Evolutionary conservation across 2,329 filamentous ascomycete species (phyloP), one percentile per base, ranked within the genome.

Genomic region (Chaetomiaceae sp.): DNA sequence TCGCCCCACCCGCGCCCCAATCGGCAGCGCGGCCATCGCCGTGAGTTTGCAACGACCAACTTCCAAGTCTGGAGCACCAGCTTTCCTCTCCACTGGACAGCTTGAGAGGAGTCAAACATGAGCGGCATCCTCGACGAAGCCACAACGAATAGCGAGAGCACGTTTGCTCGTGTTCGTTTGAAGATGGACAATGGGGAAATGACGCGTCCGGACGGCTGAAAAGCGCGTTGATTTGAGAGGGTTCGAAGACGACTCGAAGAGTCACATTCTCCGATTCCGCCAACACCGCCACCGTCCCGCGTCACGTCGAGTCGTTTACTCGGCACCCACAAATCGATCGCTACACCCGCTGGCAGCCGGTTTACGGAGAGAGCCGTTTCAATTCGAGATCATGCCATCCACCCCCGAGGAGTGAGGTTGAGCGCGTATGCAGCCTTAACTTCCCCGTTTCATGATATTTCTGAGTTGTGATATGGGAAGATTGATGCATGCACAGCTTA

Each of bases 391-490:
- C 23, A 53, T 47, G 29, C 29, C 45, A 46, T 47, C 34, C 34
- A 20, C 36, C 27, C 4, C 31, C 12, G 22, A 37, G 4, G 20
- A 33, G 2, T 14, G 27, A 29, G 29, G 44, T 48, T 34, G 33
- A 34, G 38, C 45, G 31, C 36, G 40, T 38, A 50, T 46, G 42
- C 44, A 48, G 17, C 19, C 34, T 43, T 29, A 25, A 29, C 43
- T 36, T 49, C 17, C 23, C 34, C 22, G 27, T 39, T 22, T 43
- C 49, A 15, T 29, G 15, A 33, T 4, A 12, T 17, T 39, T 20
- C 39, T 56, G 53, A 56, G n/a, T 52, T 58, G 25, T 56, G 53
- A 53, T 47, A 51, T 47, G 31, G 31, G 33, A 51, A 38, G 15
- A 47, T 53, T 52, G 31, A 42, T 12, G 38, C 52, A 42, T 22